These are phyloP conservation scores for Cucurbita moschata DNA, from an alignment of 306 rosid genomes.

Conservation along the genomic window DNA sequence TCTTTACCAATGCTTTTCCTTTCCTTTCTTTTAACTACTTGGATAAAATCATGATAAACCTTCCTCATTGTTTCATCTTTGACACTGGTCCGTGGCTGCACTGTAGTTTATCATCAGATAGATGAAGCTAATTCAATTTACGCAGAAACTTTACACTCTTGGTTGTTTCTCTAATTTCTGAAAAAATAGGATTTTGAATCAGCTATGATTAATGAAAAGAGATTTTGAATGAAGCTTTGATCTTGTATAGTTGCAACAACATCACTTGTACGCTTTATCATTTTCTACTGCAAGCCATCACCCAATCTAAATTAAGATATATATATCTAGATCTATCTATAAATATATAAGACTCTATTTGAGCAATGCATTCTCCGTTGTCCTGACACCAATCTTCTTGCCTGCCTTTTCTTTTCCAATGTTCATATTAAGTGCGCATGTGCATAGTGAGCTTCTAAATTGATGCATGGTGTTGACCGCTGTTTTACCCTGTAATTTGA, in stretches of 20 bases:
- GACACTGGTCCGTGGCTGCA: background rate
- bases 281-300: background rate
- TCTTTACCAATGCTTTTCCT: background rate
- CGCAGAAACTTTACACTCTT: background rate
- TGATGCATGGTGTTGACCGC: background rate
- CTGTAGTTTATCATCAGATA: background rate
- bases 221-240: background rate
- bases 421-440: background rate
- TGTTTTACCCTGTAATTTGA: constrained; percentile 1
- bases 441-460: background rate
- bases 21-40: background rate
- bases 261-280: background rate
- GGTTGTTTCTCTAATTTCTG: background rate
- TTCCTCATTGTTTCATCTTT: background rate
- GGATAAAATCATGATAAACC: background rate
- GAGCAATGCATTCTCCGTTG: background rate
- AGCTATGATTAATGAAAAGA: background rate
- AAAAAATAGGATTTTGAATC: background rate
- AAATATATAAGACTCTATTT: background rate
- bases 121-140: background rate
- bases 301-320: background rate
- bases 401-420: background rate
- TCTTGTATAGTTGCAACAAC: background rate
- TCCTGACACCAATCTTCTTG: background rate
- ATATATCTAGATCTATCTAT: background rate